These are phyloP conservation scores for Eutrema heterophyllum DNA, from an alignment of 345 rosid genomes.

Conservation along the genomic window DNA sequence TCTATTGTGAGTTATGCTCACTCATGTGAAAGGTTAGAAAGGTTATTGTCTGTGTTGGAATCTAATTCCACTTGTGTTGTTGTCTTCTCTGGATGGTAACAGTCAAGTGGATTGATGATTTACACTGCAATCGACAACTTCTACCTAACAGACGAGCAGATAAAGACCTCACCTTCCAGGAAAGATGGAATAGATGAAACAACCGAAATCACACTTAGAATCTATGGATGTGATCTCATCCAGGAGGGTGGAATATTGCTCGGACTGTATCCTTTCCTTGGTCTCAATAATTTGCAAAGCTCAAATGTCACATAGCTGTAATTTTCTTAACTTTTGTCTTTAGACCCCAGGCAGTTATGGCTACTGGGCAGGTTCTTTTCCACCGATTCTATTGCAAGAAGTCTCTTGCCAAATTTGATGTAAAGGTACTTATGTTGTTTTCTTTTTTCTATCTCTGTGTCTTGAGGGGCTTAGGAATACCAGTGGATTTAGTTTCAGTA, in stretches of 20 bases:
- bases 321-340: slow-evolving; percentile 10
- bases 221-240: slow-evolving; percentile 91
- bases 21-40: neutral
- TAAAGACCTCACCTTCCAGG: slow-evolving; percentile 64
- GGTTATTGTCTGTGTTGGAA: neutral
- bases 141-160: slow-evolving; percentile 74
- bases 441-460: neutral
- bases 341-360: slow-evolving; percentile 98
- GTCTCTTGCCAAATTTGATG: slow-evolving; percentile 86
- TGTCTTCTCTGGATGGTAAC: neutral
- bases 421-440: slow-evolving; percentile 43
- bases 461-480: neutral
- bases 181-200: slow-evolving; percentile 87
- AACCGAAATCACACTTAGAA: slow-evolving; percentile 68
- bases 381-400: slow-evolving; percentile 95
- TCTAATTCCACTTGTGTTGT: neutral
- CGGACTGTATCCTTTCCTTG: slow-evolving; percentile 53
- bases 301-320: neutral
- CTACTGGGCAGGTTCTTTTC: slow-evolving; percentile 93
- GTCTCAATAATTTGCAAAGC: neutral
- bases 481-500: neutral
- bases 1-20: neutral
- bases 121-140: slow-evolving; percentile 92
- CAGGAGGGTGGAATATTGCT: slow-evolving; percentile 92
- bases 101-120: slow-evolving; percentile 47